phyloP scores from a whole-genome alignment of 1,139 yeast genomes.

The Blastobotrys indianensis region DNA sequence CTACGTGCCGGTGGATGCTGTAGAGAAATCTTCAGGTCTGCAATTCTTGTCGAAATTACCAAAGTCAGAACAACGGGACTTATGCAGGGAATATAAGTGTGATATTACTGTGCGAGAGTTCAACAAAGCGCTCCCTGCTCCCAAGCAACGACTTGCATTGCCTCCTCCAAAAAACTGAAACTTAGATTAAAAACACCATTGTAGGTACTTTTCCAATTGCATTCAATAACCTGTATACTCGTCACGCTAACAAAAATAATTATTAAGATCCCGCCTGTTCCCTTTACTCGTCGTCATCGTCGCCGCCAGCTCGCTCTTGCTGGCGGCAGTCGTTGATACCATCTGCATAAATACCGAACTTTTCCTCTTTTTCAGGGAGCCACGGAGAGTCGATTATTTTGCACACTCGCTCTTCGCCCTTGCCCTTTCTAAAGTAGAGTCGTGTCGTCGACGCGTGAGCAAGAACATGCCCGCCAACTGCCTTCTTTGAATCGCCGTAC shows the following conservation, averaged over 20 bases:
- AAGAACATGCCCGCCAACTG: conserved; percentile 96
- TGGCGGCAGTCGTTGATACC: conserved; percentile 94
- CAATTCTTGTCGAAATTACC: conserved; percentile 72
- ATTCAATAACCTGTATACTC: not conserved
- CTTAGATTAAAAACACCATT: not conserved
- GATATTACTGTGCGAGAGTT: conserved; percentile 80
- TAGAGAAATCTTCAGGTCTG: conserved; percentile 81
- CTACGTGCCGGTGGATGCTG: conserved; percentile 83
- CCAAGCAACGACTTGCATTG: conserved; percentile 28
- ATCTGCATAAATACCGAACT: conserved; percentile 92
- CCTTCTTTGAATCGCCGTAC: conserved; percentile 98
- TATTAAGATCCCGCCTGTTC: too few species aligned
- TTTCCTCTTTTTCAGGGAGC: conserved; percentile 90
- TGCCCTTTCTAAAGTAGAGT: conserved; percentile 80
- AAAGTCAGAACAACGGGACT: conserved; percentile 49
- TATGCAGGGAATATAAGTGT: conserved; percentile 79
- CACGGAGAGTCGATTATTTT: conserved; percentile 94
- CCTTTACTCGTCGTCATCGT: conserved; percentile 9
- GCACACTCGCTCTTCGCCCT: conserved; percentile 88
- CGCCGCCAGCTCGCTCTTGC: conserved; percentile 43
- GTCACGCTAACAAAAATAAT: too few species aligned
- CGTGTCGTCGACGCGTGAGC: conserved; percentile 97
- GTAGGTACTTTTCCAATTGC: not conserved
- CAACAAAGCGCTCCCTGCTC: conserved; percentile 40
- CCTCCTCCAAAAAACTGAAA: conserved; percentile 35